phyloP scores from a whole-genome alignment of 1,284 basidiomycete species.

The Marasmius fiardii region DNA sequence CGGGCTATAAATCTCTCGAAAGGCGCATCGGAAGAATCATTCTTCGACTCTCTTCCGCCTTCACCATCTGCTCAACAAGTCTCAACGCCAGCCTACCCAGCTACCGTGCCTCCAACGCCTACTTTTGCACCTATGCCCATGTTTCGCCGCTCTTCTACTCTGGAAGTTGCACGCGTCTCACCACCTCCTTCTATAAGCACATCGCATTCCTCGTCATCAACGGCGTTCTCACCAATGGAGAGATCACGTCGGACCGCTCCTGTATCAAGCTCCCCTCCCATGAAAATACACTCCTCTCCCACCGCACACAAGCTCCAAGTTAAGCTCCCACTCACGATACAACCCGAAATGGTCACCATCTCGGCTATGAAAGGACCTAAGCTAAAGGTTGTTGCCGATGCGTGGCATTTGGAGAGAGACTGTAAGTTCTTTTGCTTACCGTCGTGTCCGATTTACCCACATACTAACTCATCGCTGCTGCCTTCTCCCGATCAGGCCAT shows the following conservation, averaged over 20 bases:
- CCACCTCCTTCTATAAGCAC: background rate
- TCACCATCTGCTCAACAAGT: background rate
- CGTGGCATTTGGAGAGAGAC: slow-evolving; percentile 52
- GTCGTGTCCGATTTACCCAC: too few species aligned
- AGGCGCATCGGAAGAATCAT: background rate
- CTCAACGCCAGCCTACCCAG: background rate
- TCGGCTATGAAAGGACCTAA: slow-evolving; percentile 49
- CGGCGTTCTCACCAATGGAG: slow-evolving; percentile 30
- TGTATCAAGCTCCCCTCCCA: slow-evolving; percentile 33
- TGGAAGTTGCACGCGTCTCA: slow-evolving; percentile 5
- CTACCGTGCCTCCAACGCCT: background rate
- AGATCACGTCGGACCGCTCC: slow-evolving; percentile 34
- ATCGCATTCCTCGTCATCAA: background rate
- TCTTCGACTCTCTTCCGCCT: slow-evolving; percentile 1
- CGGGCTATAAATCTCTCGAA: slow-evolving; percentile 2
- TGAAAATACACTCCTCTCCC: slow-evolving; percentile 34
- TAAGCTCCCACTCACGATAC: slow-evolving; percentile 38
- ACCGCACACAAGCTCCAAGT: slow-evolving; percentile 35
- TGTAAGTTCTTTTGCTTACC: slow-evolving; percentile 32
- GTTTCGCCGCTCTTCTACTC: background rate
- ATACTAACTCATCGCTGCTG: too few species aligned
- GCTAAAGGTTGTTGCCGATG: slow-evolving; percentile 50
- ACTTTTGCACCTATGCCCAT: background rate
- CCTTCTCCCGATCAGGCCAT: slow-evolving; percentile 40
- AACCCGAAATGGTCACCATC: slow-evolving; percentile 55